Evolutionary conservation across 2,329 filamentous ascomycete genomes (phyloP), one percentile per base, ranked within the genome.

Genomic region (Aspergillus sergii): DNA sequence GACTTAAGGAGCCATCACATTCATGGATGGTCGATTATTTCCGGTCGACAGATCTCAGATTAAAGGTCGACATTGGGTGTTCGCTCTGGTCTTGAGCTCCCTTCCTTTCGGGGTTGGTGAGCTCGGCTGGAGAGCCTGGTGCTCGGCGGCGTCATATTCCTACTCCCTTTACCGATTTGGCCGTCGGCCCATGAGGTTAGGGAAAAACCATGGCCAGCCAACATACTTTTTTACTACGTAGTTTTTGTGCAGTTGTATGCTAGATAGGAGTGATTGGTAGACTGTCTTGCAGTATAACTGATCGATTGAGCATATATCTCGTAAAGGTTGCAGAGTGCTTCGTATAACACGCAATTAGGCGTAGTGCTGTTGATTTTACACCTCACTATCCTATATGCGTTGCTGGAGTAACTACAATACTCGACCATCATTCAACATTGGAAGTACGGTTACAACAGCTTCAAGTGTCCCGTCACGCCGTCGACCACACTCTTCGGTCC

Each of bases 11-110:
- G 89, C 89, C 90, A 92, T 76, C 74, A 80, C 71, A 72, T 58
- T 72, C 51, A 71, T 75, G 73, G 79, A 89, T 93, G 91, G 88
- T 93, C 86, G 69, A 64, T 89, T 91, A 92, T 81, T 28, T 94
- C 91, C 90, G 88, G 92, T 93, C 91, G 92, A 96, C 93, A 95
- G 91, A 89, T 95, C 90, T 92, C 79, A 96, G 90, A 97, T 79
- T 75, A 86, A 95, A 73, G 68, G 72, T 82, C 80, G 81, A 83
- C 83, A 79, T 82, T 79, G 80, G 80, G 78, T 74, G 72, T 74
- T 74, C 73, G 76, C 81, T 76, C 72, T 71, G 73, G 84, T 85
- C 87, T 86, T 87, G 85, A 86, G 87, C 84, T 91, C 89, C 89
- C 86, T 80, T 51, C 16, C 21, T 75, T 69, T 66, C 51, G 60